Evolutionary conservation across 805 yeast genomes (phyloP).

Genomic region (Kodamaea jinghongensis): DNA sequence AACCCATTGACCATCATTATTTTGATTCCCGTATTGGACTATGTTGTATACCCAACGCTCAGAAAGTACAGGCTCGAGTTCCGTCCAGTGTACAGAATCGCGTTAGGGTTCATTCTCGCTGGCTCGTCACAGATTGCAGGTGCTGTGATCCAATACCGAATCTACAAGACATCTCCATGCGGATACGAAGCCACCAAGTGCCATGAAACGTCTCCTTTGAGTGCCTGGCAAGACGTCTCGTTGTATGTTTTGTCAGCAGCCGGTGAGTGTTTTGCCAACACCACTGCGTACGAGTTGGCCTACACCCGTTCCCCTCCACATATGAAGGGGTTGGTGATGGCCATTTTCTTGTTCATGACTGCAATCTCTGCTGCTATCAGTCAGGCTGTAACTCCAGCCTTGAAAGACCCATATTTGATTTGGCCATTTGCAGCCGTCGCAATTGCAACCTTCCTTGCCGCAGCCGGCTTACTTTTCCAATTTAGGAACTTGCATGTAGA

Average conservation of each 20-base stretch:
- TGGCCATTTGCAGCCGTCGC: conserved; percentile 44
- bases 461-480: conserved; percentile 30
- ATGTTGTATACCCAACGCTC: conserved; percentile 44
- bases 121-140: conserved; percentile 47
- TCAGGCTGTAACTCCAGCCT: conserved; percentile 38
- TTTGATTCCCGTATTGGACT: conserved; percentile 49
- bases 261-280: conserved; percentile 52
- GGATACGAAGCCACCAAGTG: conserved; percentile 46
- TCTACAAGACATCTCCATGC: conserved; percentile 52
- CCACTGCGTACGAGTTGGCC: conserved; percentile 53
- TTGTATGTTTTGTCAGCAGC: conserved; percentile 44
- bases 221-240: conserved; percentile 27
- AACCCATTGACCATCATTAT: conserved; percentile 55
- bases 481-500: conserved; percentile 38
- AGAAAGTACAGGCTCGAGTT: conserved; percentile 40
- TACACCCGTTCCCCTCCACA: conserved; percentile 50
- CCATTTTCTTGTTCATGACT: conserved; percentile 40
- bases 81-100: conserved; percentile 44
- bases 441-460: conserved; percentile 32
- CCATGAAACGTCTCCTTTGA: conserved; percentile 25
- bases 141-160: conserved; percentile 47
- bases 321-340: conserved; percentile 51
- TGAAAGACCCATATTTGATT: conserved; percentile 39
- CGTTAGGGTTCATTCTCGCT: conserved; percentile 47
- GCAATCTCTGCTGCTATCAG: conserved; percentile 49